Conservation (phyloP, 139 green algal species). For the Ettlia oleoabundans region DNA sequence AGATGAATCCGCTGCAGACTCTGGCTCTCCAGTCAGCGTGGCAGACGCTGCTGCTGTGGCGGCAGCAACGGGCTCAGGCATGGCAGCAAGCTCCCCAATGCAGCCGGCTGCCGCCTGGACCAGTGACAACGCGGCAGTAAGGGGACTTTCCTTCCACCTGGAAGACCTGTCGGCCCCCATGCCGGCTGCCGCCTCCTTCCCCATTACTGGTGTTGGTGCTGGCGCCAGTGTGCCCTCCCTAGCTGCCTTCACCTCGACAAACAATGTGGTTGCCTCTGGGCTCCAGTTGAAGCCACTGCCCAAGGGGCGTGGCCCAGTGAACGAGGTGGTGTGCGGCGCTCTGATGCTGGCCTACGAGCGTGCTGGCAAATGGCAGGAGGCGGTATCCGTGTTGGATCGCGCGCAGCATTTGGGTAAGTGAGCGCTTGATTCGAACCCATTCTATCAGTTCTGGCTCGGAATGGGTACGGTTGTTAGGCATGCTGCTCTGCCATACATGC, state of each 20-base stretch:
- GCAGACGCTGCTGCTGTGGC: background rate
- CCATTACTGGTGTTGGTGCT: too few relatives aligned
- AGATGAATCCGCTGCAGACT: background rate
- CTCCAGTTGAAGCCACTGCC: constrained; percentile 15
- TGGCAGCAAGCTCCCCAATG: background rate
- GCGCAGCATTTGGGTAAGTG: constrained; percentile 59
- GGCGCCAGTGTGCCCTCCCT: too few relatives aligned
- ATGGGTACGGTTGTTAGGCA: too few relatives aligned
- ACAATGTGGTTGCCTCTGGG: background rate
- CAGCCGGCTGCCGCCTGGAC: constrained; percentile 21
- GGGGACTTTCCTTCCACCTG: constrained; percentile 33
- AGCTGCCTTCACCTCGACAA: too few relatives aligned
- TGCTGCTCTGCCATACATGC: too few relatives aligned
- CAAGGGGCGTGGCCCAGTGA: constrained; percentile 56
- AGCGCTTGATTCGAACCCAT: too few relatives aligned
- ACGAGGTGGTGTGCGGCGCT: constrained; percentile 84
- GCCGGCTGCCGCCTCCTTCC: too few relatives aligned
- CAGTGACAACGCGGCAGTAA: constrained; percentile 31
- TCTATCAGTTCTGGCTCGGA: too few relatives aligned
- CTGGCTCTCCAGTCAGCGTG: constrained; percentile 8
- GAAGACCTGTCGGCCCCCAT: background rate
- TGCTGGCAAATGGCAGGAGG: constrained; percentile 70
- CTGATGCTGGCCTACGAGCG: constrained; percentile 89
- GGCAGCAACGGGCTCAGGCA: background rate
- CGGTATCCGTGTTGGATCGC: constrained; percentile 68